phyloP scores from a whole-genome alignment of 2,329 filamentous ascomycete genomes.

The Xylaria arbuscula region DNA sequence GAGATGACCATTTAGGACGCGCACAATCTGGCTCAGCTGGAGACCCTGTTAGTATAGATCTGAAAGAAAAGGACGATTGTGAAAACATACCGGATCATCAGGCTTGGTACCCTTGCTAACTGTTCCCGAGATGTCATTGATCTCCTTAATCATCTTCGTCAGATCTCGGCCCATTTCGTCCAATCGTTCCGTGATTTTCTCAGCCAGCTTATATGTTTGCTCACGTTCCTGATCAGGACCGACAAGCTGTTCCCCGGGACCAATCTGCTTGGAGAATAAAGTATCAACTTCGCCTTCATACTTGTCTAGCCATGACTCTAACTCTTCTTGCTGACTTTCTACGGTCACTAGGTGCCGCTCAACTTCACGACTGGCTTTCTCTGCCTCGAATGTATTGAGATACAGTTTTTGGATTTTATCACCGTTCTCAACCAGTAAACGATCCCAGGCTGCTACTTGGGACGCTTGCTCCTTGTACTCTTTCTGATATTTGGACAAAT shows the following conservation, averaged over 20 bases:
- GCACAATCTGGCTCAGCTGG: conserved; percentile 92
- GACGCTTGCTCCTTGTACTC: conserved; percentile 92
- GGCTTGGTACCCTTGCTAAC: conserved; percentile 90
- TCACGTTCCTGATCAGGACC: conserved; percentile 96
- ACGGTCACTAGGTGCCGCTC: conserved; percentile 90
- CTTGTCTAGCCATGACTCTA: conserved; percentile 86
- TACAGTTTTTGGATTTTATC: conserved; percentile 96
- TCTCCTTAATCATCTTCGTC: conserved; percentile 96
- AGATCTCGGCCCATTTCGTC: conserved; percentile 95
- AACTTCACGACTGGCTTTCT: conserved; percentile 91
- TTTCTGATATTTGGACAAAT: conserved; percentile 95
- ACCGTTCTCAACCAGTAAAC: conserved; percentile 90
- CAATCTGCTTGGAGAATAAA: conserved; percentile 82
- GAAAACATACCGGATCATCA: conserved; percentile 77
- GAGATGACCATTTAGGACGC: conserved; percentile 92
- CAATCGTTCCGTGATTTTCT: conserved; percentile 89
- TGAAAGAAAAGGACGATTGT: conserved; percentile 2
- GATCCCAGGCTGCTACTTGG: conserved; percentile 90
- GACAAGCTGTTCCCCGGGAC: conserved; percentile 78
- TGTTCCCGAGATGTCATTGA: conserved; percentile 90
- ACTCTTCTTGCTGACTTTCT: conserved; percentile 91
- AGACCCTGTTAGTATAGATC: conserved; percentile 32
- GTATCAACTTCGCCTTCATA: conserved; percentile 94
- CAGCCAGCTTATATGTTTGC: conserved; percentile 93
- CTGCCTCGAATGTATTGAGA: conserved; percentile 90